A percentile compares a stretch with the other conserved stretches of the same genome.
Conservation (phyloP, 129 eudicot genomes). For the Escallonia herrerae region DNA sequence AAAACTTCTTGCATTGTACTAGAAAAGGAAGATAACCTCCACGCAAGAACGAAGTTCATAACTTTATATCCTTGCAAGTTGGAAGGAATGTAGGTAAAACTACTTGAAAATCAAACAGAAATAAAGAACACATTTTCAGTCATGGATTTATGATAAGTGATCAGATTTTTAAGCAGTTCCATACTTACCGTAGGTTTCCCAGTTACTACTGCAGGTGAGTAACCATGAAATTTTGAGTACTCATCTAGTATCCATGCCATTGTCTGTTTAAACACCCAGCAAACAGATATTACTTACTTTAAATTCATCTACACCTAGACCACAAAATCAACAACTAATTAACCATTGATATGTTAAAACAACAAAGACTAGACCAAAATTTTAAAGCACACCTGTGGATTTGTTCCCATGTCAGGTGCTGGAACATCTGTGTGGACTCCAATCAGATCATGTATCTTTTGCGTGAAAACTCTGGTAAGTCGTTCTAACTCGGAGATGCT, state of each 20-base stretch:
- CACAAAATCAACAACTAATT: not conserved
- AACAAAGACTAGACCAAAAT: too few relatives aligned
- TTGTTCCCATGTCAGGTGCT: slow-evolving; percentile 99
- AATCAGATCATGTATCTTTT: slow-evolving; percentile 88
- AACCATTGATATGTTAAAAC: not conserved
- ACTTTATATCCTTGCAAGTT: not conserved
- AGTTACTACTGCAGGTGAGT: slow-evolving; percentile 98
- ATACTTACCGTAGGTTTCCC: slow-evolving; percentile 87
- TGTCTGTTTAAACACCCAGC: slow-evolving; percentile 43
- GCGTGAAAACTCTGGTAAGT: slow-evolving; percentile 90
- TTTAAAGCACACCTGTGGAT: slow-evolving; percentile 54
- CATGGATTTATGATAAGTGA: not conserved
- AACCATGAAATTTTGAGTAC: slow-evolving; percentile 94
- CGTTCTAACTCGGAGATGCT: slow-evolving; percentile 74
- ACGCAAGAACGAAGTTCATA: not conserved
- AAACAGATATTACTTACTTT: not conserved
- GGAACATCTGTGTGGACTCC: slow-evolving; percentile 97
- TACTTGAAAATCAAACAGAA: not conserved
- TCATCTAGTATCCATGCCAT: slow-evolving; percentile 99
- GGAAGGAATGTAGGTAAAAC: too few relatives aligned
- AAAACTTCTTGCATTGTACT: too few relatives aligned
- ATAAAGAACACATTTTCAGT: not conserved
- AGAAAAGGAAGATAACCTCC: not conserved
- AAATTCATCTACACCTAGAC: not conserved
- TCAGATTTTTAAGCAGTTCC: not conserved